Conservation (phyloP, 1,284 basidiomycete species). For the Boletus sp. region DNA sequence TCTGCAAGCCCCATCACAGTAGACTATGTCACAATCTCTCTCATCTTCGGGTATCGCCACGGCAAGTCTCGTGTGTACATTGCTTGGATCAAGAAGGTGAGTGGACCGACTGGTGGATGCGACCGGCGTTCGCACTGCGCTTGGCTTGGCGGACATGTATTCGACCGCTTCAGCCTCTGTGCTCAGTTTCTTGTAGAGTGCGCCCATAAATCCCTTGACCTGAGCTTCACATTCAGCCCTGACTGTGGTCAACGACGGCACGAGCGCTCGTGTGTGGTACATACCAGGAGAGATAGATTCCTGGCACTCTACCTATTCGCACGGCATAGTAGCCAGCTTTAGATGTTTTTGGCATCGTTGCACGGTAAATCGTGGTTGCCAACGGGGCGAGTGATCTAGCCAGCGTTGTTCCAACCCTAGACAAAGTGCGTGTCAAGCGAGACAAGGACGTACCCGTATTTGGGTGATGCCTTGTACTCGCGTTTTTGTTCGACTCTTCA, state of each 20-base stretch:
- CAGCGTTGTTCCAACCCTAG: slow-evolving; percentile 22
- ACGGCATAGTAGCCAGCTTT: slow-evolving; percentile 47
- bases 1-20: slow-evolving; percentile 81
- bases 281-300: slow-evolving; percentile 48
- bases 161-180: slow-evolving; percentile 54
- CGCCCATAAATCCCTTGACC: slow-evolving; percentile 57
- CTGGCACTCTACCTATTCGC: slow-evolving; percentile 38
- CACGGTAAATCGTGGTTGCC: not conserved
- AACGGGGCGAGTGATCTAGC: not conserved
- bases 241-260: slow-evolving; percentile 18
- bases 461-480: slow-evolving; percentile 35
- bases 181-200: slow-evolving; percentile 67
- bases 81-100: not conserved
- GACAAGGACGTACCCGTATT: slow-evolving; percentile 26
- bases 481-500: not conserved
- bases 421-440: slow-evolving; percentile 19
- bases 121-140: not conserved
- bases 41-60: slow-evolving; percentile 20
- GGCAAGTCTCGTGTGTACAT: not conserved
- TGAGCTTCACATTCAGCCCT: slow-evolving; percentile 49
- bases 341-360: slow-evolving; percentile 39
- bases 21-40: slow-evolving; percentile 52
- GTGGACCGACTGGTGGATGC: slow-evolving; percentile 8
- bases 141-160: slow-evolving; percentile 35
- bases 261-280: not conserved